These are phyloP conservation scores for Sporothrix globosa DNA, from an alignment of 2,329 filamentous ascomycete species.

Conservation along the genomic window DNA sequence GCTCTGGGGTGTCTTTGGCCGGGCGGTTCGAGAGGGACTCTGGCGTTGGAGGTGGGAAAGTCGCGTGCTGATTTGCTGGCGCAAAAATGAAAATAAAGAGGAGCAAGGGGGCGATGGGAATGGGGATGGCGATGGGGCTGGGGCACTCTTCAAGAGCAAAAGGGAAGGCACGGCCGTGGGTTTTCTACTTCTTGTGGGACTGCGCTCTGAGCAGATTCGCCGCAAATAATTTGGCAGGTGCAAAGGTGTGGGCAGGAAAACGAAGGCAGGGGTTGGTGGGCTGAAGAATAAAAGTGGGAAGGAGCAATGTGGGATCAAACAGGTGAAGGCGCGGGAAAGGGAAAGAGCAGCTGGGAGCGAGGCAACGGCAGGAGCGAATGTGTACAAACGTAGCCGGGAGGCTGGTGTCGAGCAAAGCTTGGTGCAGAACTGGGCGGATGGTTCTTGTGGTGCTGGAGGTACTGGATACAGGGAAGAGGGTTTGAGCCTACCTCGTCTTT, in stretches of 20 bases:
- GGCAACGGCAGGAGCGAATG: neutral
- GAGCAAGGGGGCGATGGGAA: neutral
- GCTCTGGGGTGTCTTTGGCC: neutral
- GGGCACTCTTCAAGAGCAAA: neutral
- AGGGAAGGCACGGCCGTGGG: neutral
- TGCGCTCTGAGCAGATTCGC: neutral
- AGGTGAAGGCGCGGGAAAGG: neutral
- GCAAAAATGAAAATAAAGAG: constrained; percentile 10
- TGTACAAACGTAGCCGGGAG: constrained; percentile 17
- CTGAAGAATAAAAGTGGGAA: constrained; percentile 22
- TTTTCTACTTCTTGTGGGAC: constrained; percentile 25
- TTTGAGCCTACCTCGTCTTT: constrained; percentile 14
- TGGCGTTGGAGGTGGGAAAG: constrained; percentile 44
- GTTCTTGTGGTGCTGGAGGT: neutral
- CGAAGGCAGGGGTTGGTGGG: constrained; percentile 2
- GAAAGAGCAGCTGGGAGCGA: neutral
- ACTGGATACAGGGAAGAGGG: constrained; percentile 1
- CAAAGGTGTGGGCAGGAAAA: neutral
- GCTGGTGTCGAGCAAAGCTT: neutral
- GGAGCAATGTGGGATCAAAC: neutral
- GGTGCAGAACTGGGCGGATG: neutral
- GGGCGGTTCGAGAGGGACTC: neutral
- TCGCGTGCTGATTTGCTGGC: constrained; percentile 56
- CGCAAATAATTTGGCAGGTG: neutral
- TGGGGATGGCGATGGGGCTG: neutral